Conservation (phyloP, 225 moss, liverwort and hornwort species). For the Takakia lepidozioides region DNA sequence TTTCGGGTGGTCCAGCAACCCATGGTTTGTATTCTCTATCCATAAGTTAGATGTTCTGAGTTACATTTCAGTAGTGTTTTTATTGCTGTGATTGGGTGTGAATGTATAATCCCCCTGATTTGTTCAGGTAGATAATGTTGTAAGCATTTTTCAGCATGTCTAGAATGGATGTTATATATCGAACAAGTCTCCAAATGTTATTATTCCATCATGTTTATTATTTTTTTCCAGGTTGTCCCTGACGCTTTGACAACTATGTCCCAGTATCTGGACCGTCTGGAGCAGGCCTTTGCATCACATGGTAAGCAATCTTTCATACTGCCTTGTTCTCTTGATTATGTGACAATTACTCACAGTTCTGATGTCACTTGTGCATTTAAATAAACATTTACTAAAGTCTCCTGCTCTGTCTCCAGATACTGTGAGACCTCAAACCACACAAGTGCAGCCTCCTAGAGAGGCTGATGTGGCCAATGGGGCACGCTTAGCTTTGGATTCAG, state of each 20-base stretch:
- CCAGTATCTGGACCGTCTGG: slow-evolving; percentile 99
- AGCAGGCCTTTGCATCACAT: slow-evolving; percentile 78
- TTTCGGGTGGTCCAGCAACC: slow-evolving; percentile 65
- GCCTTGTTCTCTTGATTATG: too few species aligned
- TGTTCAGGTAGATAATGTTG: background rate
- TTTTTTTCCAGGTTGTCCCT: slow-evolving; percentile 99
- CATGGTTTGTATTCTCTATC: slow-evolving; percentile 66
- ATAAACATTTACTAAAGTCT: too few species aligned
- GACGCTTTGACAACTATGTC: slow-evolving; percentile 99
- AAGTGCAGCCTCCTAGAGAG: slow-evolving; percentile 20
- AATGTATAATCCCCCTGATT: too few species aligned
- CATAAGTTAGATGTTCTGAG: too few species aligned
- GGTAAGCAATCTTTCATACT: too few species aligned
- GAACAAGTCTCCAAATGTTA: slow-evolving; percentile 23
- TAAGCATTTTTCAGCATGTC: background rate
- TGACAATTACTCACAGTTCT: too few species aligned
- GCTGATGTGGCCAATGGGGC: slow-evolving; percentile 33
- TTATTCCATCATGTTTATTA: slow-evolving; percentile 32
- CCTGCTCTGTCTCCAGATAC: slow-evolving; percentile 16
- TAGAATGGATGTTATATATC: background rate
- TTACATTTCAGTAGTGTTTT: too few species aligned
- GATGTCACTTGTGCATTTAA: too few species aligned
- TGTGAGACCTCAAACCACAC: slow-evolving; percentile 19
- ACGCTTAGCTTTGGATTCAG: slow-evolving; percentile 23
- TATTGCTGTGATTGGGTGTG: too few species aligned